Evolutionary conservation across 805 yeast species (phyloP).

Genomic region (Metschnikowia dekortorum): DNA sequence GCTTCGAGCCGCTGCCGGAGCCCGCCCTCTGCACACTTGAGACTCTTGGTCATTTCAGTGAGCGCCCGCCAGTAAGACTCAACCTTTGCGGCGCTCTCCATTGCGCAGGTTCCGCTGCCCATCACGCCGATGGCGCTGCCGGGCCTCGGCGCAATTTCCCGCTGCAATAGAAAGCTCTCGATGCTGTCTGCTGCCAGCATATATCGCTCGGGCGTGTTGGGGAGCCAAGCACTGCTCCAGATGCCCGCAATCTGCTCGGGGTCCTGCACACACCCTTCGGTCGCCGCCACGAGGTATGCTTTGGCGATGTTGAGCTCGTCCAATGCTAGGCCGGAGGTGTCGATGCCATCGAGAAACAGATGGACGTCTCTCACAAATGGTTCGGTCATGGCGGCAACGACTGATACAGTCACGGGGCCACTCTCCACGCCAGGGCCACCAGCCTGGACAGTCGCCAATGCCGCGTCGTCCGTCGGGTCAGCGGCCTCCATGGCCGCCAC

Average conservation of each 20-base stretch:
- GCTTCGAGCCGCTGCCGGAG: slow-evolving; percentile 14
- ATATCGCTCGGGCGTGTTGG: slow-evolving; percentile 31
- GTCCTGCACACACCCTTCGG: slow-evolving; percentile 15
- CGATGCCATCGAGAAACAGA: not conserved
- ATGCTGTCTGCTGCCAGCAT: slow-evolving; percentile 42
- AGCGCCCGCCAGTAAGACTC: slow-evolving; percentile 37
- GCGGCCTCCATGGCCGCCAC: slow-evolving; percentile 29
- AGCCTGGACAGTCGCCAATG: too few species aligned
- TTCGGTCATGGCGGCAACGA: slow-evolving; percentile 2
- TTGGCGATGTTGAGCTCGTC: slow-evolving; percentile 19
- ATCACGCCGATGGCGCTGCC: slow-evolving; percentile 3
- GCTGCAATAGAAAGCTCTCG: slow-evolving; percentile 40
- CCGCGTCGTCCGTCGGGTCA: not conserved
- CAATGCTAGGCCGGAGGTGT: not conserved
- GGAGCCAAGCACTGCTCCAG: slow-evolving; percentile 32
- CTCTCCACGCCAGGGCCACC: too few species aligned
- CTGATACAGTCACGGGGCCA: not conserved
- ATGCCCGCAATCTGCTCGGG: slow-evolving; percentile 14
- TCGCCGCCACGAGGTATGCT: slow-evolving; percentile 14
- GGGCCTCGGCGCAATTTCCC: slow-evolving; percentile 15
- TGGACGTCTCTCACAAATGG: slow-evolving; percentile 17
- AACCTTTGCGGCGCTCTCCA: slow-evolving; percentile 5
- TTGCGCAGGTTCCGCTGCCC: not conserved
- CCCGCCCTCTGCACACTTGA: slow-evolving; percentile 37
- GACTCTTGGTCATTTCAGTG: slow-evolving; percentile 30